Percentiles rank a stretch among this genome's conserved stretches.
Conservation (phyloP, 345 rosid genomes). For the Streptanthus diversifolius region DNA sequence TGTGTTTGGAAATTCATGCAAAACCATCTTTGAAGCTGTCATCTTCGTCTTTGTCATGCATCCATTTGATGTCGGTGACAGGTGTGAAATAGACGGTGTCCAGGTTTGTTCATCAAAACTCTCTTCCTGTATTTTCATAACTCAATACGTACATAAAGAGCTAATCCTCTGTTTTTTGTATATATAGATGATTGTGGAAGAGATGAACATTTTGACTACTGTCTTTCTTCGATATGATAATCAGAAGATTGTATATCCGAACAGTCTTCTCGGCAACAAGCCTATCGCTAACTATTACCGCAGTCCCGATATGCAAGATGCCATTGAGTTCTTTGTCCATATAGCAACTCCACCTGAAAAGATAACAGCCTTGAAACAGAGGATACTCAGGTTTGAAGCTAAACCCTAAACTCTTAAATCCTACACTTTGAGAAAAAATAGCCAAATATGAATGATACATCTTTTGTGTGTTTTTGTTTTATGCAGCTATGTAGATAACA, state of each 20-base stretch:
- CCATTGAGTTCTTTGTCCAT: constrained; percentile 72
- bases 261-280: constrained; percentile 66
- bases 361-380: constrained; percentile 56
- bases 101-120: constrained; percentile 43
- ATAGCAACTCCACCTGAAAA: constrained; percentile 71
- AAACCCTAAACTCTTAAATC: constrained; percentile 1
- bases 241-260: constrained; percentile 62
- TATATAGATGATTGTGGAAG: constrained; percentile 81
- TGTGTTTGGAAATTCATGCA: constrained; percentile 81
- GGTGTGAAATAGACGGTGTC: constrained; percentile 77
- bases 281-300: constrained; percentile 75
- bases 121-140: neutral
- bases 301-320: constrained; percentile 92
- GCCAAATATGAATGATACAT: neutral
- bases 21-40: constrained; percentile 74
- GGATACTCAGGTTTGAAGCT: constrained; percentile 47
- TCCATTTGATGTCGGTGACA: constrained; percentile 91
- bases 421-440: neutral
- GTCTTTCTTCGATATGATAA: constrained; percentile 82
- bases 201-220: constrained; percentile 89
- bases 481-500: constrained; percentile 54
- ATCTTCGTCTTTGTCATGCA: constrained; percentile 82
- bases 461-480: neutral
- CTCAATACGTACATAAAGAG: neutral
- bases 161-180: constrained; percentile 15